Percentiles rank a stretch among this genome's conserved stretches.
phyloP scores from a whole-genome alignment of 345 rosid genomes.

The Citrus mangshanensis region DNA sequence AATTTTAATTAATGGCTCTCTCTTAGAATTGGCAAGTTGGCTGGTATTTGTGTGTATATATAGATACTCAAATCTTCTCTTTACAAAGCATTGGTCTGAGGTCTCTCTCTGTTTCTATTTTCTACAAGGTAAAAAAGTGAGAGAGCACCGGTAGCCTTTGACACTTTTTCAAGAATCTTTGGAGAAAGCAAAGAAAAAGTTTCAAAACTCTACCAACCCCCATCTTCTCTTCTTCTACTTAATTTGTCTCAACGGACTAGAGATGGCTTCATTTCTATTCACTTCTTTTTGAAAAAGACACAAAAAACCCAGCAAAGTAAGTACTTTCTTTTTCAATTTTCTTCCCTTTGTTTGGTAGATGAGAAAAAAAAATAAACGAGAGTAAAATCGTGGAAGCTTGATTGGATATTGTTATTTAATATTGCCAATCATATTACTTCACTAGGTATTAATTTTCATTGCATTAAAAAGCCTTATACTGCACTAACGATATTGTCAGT shows the following conservation, averaged over 20 bases:
- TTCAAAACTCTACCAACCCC: background rate
- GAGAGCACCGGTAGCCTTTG: background rate
- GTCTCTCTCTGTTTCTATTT: background rate
- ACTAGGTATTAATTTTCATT: background rate
- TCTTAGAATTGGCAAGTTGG: background rate
- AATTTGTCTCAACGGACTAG: background rate
- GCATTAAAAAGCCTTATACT: too few species aligned
- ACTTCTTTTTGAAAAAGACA: background rate
- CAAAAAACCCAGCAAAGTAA: background rate
- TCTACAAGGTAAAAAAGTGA: background rate
- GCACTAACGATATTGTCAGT: too few species aligned
- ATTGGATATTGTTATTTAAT: background rate
- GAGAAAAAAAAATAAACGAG: background rate
- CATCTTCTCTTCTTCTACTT: background rate
- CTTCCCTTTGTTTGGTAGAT: background rate
- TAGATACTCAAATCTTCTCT: background rate
- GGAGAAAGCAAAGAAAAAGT: background rate
- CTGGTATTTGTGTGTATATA: background rate
- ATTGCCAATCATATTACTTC: background rate
- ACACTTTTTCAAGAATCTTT: background rate
- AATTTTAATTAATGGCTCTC: background rate
- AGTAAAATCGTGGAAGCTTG: background rate
- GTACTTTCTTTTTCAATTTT: background rate
- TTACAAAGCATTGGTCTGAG: background rate
- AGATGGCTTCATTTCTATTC: background rate